Evolutionary conservation across 805 yeast genomes (phyloP).

Genomic region (Hanseniaspora clermontiae): DNA sequence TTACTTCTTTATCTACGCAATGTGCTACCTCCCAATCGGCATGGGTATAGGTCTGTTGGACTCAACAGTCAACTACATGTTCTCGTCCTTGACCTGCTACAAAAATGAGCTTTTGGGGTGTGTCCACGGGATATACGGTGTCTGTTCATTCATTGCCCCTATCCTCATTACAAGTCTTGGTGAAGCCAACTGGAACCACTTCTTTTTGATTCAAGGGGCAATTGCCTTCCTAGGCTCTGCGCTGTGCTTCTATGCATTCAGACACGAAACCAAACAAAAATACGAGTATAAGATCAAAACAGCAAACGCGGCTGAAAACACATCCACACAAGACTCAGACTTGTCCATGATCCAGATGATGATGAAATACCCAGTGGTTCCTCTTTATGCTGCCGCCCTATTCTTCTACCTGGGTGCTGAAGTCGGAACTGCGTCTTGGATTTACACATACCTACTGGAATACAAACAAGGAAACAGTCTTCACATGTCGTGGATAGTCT

Average conservation of each 20-base stretch:
- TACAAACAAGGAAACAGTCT: constrained; percentile 38
- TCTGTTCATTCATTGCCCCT: constrained; percentile 62
- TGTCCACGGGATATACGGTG: constrained; percentile 58
- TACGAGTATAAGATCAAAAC: constrained; percentile 22
- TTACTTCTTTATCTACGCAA: constrained; percentile 19
- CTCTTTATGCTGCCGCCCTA: constrained; percentile 41
- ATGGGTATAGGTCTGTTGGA: constrained; percentile 27
- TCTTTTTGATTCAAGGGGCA: constrained; percentile 27
- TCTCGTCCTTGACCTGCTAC: constrained; percentile 30
- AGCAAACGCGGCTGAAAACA: constrained; percentile 16
- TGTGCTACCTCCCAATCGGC: constrained; percentile 26
- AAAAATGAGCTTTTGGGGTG: constrained; percentile 48
- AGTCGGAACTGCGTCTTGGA: constrained; percentile 60
- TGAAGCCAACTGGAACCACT: constrained; percentile 24
- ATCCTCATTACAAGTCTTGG: constrained; percentile 40
- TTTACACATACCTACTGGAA: constrained; percentile 47
- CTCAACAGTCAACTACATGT: constrained; percentile 25
- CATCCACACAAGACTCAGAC: not conserved
- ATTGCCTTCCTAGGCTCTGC: constrained; percentile 27
- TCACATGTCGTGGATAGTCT: constrained; percentile 48
- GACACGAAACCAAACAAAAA: constrained; percentile 31
- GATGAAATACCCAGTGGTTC: constrained; percentile 29
- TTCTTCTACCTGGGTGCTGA: constrained; percentile 60
- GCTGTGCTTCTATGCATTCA: constrained; percentile 34
- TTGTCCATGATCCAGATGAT: constrained; percentile 16